Conservation (phyloP, 768 basidiomycete genomes). For the Leccinum aurantiacum region DNA sequence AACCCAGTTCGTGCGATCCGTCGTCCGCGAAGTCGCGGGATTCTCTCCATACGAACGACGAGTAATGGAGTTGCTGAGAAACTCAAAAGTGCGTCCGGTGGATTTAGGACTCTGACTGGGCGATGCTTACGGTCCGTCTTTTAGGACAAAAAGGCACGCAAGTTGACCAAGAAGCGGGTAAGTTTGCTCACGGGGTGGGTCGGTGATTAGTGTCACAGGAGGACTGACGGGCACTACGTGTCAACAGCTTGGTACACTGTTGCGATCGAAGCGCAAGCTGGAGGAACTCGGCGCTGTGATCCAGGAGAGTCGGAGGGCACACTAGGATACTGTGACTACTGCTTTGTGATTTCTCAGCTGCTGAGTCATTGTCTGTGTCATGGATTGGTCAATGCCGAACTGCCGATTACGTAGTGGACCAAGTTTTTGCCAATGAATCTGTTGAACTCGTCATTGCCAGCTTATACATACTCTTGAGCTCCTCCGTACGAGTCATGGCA, state of each 20-base stretch:
- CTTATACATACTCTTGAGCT: not conserved
- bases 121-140: constrained; percentile 1
- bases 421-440: constrained; percentile 20
- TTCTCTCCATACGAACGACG: constrained; percentile 98
- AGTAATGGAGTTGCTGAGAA: constrained; percentile 96
- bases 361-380: constrained; percentile 14
- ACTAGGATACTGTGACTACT: constrained; percentile 30
- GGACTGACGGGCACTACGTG: constrained; percentile 1
- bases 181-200: constrained; percentile 32
- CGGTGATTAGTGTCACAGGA: not conserved
- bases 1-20: constrained; percentile 90
- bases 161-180: constrained; percentile 99
- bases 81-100: constrained; percentile 75
- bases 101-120: not conserved
- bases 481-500: constrained; percentile 22
- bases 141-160: constrained; percentile 98
- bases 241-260: constrained; percentile 87
- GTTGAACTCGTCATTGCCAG: not conserved
- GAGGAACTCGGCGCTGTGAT: constrained; percentile 93
- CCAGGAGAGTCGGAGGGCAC: constrained; percentile 86
- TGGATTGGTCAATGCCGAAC: not conserved
- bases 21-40: constrained; percentile 95
- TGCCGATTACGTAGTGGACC: not conserved
- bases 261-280: constrained; percentile 98
- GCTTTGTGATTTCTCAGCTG: not conserved